Conservation (phyloP, 2,329 filamentous ascomycete genomes). For the Sclerotinia nivalis region DNA sequence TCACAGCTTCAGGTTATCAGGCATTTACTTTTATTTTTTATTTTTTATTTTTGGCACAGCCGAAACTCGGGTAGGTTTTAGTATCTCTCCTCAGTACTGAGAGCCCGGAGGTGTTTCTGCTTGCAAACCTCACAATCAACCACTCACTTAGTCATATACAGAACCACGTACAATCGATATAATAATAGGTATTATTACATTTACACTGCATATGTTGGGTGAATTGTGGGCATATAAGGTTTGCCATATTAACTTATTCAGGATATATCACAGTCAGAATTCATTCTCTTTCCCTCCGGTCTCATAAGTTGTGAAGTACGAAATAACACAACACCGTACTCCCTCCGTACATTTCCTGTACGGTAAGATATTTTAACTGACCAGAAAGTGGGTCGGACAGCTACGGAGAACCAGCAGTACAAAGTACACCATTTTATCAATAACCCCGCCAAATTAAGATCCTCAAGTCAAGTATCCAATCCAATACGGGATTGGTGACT, state of each 20-base stretch:
- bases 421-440: not conserved
- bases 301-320: not conserved
- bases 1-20: not conserved
- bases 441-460: constrained; percentile 4
- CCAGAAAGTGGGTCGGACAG: not conserved
- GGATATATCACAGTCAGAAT: not conserved
- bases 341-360: not conserved
- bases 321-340: too few species aligned
- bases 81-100: not conserved
- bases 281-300: not conserved
- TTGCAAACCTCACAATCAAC: not conserved
- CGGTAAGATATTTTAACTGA: not conserved
- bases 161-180: not conserved
- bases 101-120: not conserved
- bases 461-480: not conserved
- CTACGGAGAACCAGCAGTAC: not conserved
- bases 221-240: not conserved
- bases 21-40: not conserved
- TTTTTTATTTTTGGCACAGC: not conserved
- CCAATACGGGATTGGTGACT: not conserved
- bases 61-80: too few species aligned
- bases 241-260: not conserved
- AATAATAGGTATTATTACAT: not conserved
- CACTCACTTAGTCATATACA: not conserved
- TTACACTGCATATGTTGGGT: not conserved